These are phyloP conservation scores for Euptelea pleiosperma DNA, from an alignment of 164 flowering plant genomes.

Conservation along the genomic window DNA sequence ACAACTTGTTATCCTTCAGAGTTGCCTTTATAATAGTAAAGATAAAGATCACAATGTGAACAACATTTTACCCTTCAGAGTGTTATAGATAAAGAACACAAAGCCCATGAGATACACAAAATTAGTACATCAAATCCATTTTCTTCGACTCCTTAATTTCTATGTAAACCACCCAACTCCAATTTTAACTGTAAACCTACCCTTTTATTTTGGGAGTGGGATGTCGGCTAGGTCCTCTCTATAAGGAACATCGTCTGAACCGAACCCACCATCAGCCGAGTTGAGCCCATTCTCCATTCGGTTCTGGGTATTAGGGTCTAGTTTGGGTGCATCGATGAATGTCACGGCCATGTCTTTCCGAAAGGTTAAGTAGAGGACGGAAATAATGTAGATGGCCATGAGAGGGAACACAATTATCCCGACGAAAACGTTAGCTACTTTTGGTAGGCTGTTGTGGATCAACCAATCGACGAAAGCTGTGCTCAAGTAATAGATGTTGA, in stretches of 20 bases:
- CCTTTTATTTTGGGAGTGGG: constrained; percentile 45
- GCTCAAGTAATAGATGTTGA: constrained; percentile 76
- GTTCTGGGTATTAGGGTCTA: constrained; percentile 25
- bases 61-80: too few relatives aligned
- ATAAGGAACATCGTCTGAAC: constrained; percentile 30
- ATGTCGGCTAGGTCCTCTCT: constrained; percentile 73
- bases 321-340: constrained; percentile 41
- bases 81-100: too few relatives aligned
- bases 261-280: background rate
- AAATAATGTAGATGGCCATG: constrained; percentile 58
- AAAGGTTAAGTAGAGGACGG: constrained; percentile 62
- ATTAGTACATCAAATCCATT: too few relatives aligned
- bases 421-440: constrained; percentile 59
- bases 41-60: too few relatives aligned
- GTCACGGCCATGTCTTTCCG: constrained; percentile 67
- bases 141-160: too few relatives aligned
- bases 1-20: too few relatives aligned
- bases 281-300: constrained; percentile 46
- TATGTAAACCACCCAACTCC: too few relatives aligned
- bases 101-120: too few relatives aligned
- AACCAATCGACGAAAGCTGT: constrained; percentile 71
- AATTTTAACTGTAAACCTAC: too few relatives aligned
- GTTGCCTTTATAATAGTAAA: too few relatives aligned
- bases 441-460: constrained; percentile 55
- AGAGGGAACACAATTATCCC: constrained; percentile 79